Percentiles rank a stretch among this genome's conserved stretches.
phyloP scores from a whole-genome alignment of 2,329 filamentous ascomycete species.

The Stachybotrys chartarum region DNA sequence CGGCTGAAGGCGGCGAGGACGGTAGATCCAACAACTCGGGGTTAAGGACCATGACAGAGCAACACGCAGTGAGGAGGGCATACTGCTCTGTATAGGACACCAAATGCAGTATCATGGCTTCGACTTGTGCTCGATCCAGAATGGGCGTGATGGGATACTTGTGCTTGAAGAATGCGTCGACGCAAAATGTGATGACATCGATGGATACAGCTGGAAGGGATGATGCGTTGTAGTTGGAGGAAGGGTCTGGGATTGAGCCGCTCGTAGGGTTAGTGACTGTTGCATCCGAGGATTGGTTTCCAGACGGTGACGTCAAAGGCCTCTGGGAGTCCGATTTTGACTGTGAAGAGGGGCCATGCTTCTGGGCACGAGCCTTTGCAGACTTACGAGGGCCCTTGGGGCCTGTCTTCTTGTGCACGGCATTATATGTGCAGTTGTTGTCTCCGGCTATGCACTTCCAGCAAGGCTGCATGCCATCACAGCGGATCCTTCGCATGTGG shows the following conservation, averaged over 20 bases:
- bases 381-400: slow-evolving; percentile 13
- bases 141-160: slow-evolving; percentile 27
- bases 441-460: slow-evolving; percentile 13
- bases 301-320: neutral
- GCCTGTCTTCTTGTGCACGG: slow-evolving; percentile 22
- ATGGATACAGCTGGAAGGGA: too few relatives aligned
- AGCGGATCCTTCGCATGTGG: slow-evolving; percentile 20
- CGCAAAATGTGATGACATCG: slow-evolving; percentile 15
- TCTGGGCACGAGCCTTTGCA: neutral
- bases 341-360: too few relatives aligned
- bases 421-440: slow-evolving; percentile 18
- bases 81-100: slow-evolving; percentile 13
- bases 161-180: slow-evolving; percentile 23
- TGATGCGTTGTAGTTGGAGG: slow-evolving; percentile 6
- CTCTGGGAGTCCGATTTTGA: too few relatives aligned
- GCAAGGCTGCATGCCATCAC: slow-evolving; percentile 18
- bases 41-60: slow-evolving; percentile 18
- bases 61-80: slow-evolving; percentile 17
- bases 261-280: slow-evolving; percentile 1
- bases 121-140: slow-evolving; percentile 13
- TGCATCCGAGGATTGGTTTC: neutral
- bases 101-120: slow-evolving; percentile 7
- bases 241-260: neutral
- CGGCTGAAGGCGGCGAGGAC: neutral
- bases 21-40: slow-evolving; percentile 14